These are phyloP conservation scores for Aspergillus mulundensis DNA, from an alignment of 495 filamentous ascomycete genomes.

Conservation along the genomic window DNA sequence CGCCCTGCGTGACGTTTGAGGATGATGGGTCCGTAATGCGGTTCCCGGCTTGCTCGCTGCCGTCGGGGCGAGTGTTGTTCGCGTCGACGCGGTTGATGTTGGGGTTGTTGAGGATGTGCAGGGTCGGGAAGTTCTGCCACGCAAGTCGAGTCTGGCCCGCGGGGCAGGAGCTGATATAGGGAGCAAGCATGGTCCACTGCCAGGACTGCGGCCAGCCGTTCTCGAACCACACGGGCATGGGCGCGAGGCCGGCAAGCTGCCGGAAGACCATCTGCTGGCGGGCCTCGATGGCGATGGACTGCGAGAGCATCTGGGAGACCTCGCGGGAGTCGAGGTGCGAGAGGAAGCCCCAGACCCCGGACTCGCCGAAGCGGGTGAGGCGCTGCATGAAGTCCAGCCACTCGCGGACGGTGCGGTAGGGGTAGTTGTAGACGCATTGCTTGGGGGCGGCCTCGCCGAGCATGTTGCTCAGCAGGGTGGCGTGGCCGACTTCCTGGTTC, in stretches of 20 bases:
- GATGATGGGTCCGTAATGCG: neutral
- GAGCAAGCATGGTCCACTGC: conserved; percentile 82
- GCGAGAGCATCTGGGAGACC: conserved; percentile 65
- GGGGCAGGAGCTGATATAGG: conserved; percentile 78
- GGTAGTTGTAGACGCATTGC: conserved; percentile 81
- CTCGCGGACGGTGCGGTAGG: conserved; percentile 70
- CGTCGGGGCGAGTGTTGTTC: conserved; percentile 37
- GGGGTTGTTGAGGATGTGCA: conserved; percentile 72
- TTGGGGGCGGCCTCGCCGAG: conserved; percentile 63
- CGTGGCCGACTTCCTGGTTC: conserved; percentile 78
- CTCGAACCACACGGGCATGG: conserved; percentile 84
- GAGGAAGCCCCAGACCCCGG: conserved; percentile 81
- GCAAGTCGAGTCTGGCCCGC: conserved; percentile 66
- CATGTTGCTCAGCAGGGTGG: conserved; percentile 75
- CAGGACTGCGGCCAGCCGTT: conserved; percentile 79
- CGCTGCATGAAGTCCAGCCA: conserved; percentile 86
- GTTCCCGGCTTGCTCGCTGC: conserved; percentile 21
- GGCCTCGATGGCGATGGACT: conserved; percentile 78
- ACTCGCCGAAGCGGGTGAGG: conserved; percentile 75
- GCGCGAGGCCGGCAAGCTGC: conserved; percentile 78
- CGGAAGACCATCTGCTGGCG: conserved; percentile 88
- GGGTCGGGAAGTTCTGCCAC: conserved; percentile 85
- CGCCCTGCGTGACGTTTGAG: conserved; percentile 27
- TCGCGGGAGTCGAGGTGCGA: conserved; percentile 75
- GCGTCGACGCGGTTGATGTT: conserved; percentile 60